Evolutionary conservation across 164 flowering plant species (phyloP), one percentile per base, ranked within the genome.

Genomic region (Pachysandra terminalis): DNA sequence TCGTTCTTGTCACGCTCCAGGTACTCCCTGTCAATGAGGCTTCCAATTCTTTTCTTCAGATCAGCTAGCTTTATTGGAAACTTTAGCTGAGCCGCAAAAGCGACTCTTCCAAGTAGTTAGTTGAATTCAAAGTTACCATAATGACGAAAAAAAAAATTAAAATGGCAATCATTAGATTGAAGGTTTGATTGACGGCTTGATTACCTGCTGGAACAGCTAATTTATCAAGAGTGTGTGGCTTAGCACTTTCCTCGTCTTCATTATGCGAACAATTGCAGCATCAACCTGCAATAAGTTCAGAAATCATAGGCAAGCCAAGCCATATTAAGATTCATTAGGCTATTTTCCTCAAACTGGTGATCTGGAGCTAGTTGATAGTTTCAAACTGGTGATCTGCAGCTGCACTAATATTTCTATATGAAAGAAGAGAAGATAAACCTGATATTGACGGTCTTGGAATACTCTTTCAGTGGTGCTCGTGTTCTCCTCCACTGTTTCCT

Each of bases 221-320:
- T 98, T 96, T 67, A 96, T 96, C 78, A 96, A 81, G n/a, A 96
- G 93, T 0, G 99, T 93, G 80, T 96, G 99, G 75, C 99, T 96
- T 15, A 96, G 87, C 55, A 96, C 91, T 81, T 96, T 96, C 74
- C 99, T 83, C 0, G 99, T 96, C 84, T 96, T 96, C 99, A 96
- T 96, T 78, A 96, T 93, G 65, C 99, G 90, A 66, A 96, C 98
- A 79, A 96, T 96, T 28, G 99, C 99, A 63, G 97, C 99, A 85
- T 96, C 98, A 66, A 96, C 91, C 99, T 96, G 80, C 59, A 62
- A 65, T 16, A 66, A 14, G 59, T 53, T n/a, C 52, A n/a, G n/a
- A n/a, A n/a, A n/a, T n/a, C n/a, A n/a, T n/a, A n/a, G n/a, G n/a
- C n/a, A n/a, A n/a, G n/a, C n/a, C n/a, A n/a, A 48, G 48, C 22